Base-by-base conservation (phyloP, 2,329 filamentous ascomycete genomes). In the Colletotrichum sidae region DNA sequence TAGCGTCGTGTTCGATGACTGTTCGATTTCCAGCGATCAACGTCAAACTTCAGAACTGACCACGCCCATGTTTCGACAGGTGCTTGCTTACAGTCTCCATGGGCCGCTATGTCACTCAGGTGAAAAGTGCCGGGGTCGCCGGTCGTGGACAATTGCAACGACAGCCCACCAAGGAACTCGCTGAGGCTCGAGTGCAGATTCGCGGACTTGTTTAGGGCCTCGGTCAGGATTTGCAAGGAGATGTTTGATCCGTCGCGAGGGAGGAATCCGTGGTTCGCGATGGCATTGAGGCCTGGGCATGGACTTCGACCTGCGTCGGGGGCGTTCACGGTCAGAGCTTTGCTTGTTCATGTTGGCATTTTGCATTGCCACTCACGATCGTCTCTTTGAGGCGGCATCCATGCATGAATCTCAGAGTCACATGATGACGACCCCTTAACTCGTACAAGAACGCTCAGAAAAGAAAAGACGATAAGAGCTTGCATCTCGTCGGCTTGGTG, bases 1-100 rank as follows among this genome's bases (percentile, higher is more conserved):
- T 72, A 45, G 71, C 73, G 62, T 76, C 74, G 61, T 75, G 73
- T 57, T 76, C 74, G 55, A 76, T 73, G 11, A 74, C 38, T 41
- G 38, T 41, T 12, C 3, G 38, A 41, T 41, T 9, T 41, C 17
- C 17, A 17, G 17, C 17, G 17, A 17, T 17, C 17, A 41, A 41
- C 12, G 38, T 41, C 38, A 41, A 12, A 9, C 38, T 41, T 12
- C 8, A 12, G 38, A 41, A 12, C 38, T 41, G 38, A 41, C 8
- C 38, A 4, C 8, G 38, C 12, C 38, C 38, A 41, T 12, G 12
- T 12, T 4, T 41, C 38, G 8, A 3, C 38, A 41, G 8, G 8
- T 8, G 8, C 38, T 41, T 9, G 38, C 38, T 41, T 41, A 41
- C 38, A 41, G 8, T 41, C 38, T 41, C 38, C 38, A 41, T 41